phyloP scores from a whole-genome alignment of 176 grass and related monocot genomes.

The Zea luxurians region DNA sequence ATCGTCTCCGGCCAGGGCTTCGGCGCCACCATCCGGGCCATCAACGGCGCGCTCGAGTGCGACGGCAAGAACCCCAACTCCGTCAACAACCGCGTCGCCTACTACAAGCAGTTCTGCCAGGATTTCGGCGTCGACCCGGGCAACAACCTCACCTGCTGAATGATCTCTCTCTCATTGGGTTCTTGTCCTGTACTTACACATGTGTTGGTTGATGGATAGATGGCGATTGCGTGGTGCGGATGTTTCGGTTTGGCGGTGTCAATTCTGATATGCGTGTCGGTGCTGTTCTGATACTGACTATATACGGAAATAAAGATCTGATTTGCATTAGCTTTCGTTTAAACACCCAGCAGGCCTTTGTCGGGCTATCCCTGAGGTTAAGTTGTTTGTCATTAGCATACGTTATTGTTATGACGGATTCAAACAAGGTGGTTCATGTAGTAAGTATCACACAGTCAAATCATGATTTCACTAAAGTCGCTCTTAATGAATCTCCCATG shows the following conservation, averaged over 20 bases:
- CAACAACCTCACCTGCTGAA: slow-evolving; percentile 68
- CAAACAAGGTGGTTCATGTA: no score
- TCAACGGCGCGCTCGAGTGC: slow-evolving; percentile 71
- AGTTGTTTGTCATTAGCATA: no score
- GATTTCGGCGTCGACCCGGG: slow-evolving; percentile 80
- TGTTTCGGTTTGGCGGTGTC: slow-evolving; percentile 2
- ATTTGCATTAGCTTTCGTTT: background rate
- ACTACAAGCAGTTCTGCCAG: slow-evolving; percentile 74
- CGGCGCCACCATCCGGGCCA: slow-evolving; percentile 59
- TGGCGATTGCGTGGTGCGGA: background rate
- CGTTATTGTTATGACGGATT: no score
- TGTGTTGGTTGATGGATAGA: no score
- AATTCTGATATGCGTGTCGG: background rate
- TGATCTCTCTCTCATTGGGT: no score
- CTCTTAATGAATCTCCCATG: no score
- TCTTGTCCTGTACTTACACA: no score
- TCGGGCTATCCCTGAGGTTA: no score
- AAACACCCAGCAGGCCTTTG: no score
- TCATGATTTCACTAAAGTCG: no score
- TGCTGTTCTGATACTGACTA: no score
- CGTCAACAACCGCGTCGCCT: slow-evolving; percentile 53
- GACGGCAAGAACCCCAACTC: slow-evolving; percentile 54
- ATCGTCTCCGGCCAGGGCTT: slow-evolving; percentile 59
- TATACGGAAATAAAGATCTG: background rate
- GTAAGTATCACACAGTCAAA: no score